phyloP scores from a whole-genome alignment of 768 basidiomycete species.

The Suillus clintonianus region DNA sequence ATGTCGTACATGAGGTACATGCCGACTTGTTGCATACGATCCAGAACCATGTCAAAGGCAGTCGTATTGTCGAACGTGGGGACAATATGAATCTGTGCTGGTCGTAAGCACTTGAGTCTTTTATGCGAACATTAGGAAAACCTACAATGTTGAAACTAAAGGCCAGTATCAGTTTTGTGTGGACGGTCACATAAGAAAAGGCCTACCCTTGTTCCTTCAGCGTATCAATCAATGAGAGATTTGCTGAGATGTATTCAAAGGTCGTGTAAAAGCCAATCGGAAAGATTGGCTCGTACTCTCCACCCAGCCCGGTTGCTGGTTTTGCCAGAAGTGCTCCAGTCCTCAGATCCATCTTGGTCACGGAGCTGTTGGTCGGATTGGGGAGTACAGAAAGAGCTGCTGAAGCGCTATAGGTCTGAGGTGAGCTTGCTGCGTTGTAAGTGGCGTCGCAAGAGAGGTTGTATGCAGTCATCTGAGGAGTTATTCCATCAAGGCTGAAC shows the following conservation, averaged over 20 bases:
- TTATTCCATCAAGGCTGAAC: constrained; percentile 49
- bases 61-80: constrained; percentile 66
- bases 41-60: constrained; percentile 56
- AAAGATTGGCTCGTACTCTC: constrained; percentile 52
- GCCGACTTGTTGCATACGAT: constrained; percentile 70
- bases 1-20: constrained; percentile 85
- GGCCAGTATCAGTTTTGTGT: neutral
- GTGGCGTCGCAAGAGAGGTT: constrained; percentile 28
- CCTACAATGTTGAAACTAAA: constrained; percentile 34
- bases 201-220: constrained; percentile 33
- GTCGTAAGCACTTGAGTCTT: neutral
- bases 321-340: constrained; percentile 58
- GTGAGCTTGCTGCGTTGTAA: constrained; percentile 33
- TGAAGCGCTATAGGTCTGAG: constrained; percentile 47
- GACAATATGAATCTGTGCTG: constrained; percentile 62
- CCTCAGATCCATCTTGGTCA: constrained; percentile 64
- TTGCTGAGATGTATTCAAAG: constrained; percentile 31
- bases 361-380: constrained; percentile 49
- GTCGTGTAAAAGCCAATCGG: constrained; percentile 48
- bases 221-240: constrained; percentile 28
- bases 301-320: constrained; percentile 50
- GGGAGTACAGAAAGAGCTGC: constrained; percentile 52
- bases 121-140: neutral
- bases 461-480: constrained; percentile 39
- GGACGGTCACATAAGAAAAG: constrained; percentile 1